Percentiles rank a stretch among this genome's conserved stretches.
phyloP scores from a whole-genome alignment of 192 early-diverging fungal species.

The Mortierella antarctica region DNA sequence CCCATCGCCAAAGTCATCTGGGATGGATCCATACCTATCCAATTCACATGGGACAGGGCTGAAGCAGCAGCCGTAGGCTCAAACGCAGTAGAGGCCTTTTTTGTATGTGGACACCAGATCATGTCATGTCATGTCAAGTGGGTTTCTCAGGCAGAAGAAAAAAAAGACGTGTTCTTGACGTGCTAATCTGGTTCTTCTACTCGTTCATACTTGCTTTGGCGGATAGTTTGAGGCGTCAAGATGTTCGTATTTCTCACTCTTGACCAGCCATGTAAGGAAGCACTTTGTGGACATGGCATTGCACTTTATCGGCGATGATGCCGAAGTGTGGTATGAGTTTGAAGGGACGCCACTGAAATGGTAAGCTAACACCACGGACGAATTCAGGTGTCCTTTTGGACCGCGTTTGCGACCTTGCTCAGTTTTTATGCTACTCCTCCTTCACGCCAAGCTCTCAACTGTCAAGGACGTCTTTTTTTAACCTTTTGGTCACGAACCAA shows the following conservation, averaged over 20 bases:
- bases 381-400: too few relatives aligned
- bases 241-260: conserved; percentile 68
- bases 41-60: conserved; percentile 53
- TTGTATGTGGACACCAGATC: conserved; percentile 21
- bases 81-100: conserved; percentile 47
- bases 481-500: background rate
- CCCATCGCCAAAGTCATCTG: conserved; percentile 58
- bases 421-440: background rate
- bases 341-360: conserved; percentile 80
- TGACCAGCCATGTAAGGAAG: conserved; percentile 63
- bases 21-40: conserved; percentile 60
- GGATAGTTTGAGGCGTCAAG: conserved; percentile 65
- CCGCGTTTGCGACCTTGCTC: background rate
- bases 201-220: too few relatives aligned
- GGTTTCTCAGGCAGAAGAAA: background rate
- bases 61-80: conserved; percentile 50
- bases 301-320: conserved; percentile 56
- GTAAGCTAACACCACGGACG: conserved; percentile 48
- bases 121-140: background rate
- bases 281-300: conserved; percentile 59
- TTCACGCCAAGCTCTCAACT: background rate
- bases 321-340: conserved; percentile 80
- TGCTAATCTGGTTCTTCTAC: background rate
- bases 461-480: background rate
- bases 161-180: background rate